Evolutionary conservation across 2,329 filamentous ascomycete genomes (phyloP).

Genomic region (Penicillium sp.): DNA sequence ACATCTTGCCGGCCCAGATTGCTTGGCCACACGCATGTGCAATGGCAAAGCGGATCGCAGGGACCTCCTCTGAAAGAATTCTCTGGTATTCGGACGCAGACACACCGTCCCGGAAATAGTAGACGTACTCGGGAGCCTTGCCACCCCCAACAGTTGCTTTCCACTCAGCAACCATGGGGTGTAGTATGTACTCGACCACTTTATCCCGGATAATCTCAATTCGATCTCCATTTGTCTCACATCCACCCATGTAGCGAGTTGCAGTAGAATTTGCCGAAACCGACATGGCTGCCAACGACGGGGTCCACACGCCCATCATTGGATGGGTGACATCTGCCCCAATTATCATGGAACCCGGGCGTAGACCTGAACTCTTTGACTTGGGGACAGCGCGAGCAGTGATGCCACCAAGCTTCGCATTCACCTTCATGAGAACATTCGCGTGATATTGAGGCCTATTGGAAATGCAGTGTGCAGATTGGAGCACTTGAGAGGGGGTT

Average conservation of each 20-base stretch:
- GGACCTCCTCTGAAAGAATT: conserved; percentile 75
- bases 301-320: conserved; percentile 61
- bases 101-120: conserved; percentile 93
- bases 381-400: conserved; percentile 57
- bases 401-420: conserved; percentile 85
- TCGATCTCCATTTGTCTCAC: conserved; percentile 78
- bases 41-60: conserved; percentile 11
- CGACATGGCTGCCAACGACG: conserved; percentile 85
- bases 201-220: conserved; percentile 71
- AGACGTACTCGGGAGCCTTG: conserved; percentile 67
- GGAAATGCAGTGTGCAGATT: conserved; percentile 65
- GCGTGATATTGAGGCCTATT: conserved; percentile 80
- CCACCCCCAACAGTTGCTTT: conserved; percentile 53
- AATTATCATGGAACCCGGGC: conserved; percentile 69
- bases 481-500: conserved; percentile 80
- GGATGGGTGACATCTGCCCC: conserved; percentile 89
- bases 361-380: conserved; percentile 39
- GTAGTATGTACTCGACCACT: conserved; percentile 67
- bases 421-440: conserved; percentile 96
- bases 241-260: conserved; percentile 73
- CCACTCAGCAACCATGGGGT: conserved; percentile 65
- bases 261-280: conserved; percentile 71
- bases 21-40: conserved; percentile 6
- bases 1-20: conserved; percentile 62
- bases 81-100: conserved; percentile 80